These are phyloP conservation scores for Curvularia lunata DNA, from an alignment of 2,329 filamentous ascomycete genomes.

Conservation along the genomic window DNA sequence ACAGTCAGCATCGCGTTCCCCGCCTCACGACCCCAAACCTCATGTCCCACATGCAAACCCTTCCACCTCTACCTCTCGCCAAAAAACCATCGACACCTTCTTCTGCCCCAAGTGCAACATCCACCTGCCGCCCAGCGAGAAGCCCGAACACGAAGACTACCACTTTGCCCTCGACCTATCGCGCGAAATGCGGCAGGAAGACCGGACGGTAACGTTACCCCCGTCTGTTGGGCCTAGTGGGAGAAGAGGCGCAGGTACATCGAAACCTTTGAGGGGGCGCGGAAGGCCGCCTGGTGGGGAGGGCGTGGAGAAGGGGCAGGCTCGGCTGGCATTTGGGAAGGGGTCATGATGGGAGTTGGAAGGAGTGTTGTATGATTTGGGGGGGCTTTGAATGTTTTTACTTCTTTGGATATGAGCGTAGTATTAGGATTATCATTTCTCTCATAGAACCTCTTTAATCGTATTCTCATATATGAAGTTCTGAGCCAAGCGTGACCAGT, in stretches of 20 bases:
- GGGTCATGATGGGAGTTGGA: slow-evolving; percentile 9
- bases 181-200: slow-evolving; percentile 56
- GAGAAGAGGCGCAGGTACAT: slow-evolving; percentile 14
- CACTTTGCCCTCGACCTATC: slow-evolving; percentile 91
- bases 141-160: slow-evolving; percentile 86
- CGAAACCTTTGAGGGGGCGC: slow-evolving; percentile 39
- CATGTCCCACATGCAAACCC: slow-evolving; percentile 1
- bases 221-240: neutral
- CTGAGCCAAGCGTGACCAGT: neutral
- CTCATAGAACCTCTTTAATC: no score
- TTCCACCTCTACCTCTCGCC: slow-evolving; percentile 14
- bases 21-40: slow-evolving; percentile 11
- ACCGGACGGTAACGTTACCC: slow-evolving; percentile 23
- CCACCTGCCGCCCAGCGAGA: slow-evolving; percentile 63
- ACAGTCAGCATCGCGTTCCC: slow-evolving; percentile 9
- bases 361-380: neutral
- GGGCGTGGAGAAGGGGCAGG: slow-evolving; percentile 53
- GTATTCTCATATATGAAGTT: no score
- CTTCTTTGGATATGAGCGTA: neutral
- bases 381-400: neutral
- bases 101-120: slow-evolving; percentile 71
- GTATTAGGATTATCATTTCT: no score
- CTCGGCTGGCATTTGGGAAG: slow-evolving; percentile 52
- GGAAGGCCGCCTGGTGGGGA: slow-evolving; percentile 47
- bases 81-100: slow-evolving; percentile 46